Evolutionary conservation across 2,329 filamentous ascomycete species (phyloP).

Genomic region (Dactylellina haptotyla): DNA sequence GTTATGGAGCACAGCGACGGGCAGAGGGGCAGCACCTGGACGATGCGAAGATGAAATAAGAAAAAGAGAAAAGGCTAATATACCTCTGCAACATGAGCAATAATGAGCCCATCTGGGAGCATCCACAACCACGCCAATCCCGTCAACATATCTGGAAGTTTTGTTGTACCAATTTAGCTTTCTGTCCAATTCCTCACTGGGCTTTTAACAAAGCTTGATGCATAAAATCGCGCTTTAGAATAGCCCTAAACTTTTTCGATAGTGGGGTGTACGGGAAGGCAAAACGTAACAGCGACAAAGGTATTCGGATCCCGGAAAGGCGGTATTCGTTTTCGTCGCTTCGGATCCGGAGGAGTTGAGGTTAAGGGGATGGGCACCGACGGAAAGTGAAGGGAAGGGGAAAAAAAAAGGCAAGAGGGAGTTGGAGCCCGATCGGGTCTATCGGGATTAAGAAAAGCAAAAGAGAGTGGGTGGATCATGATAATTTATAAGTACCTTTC

Average conservation of each 20-base stretch:
- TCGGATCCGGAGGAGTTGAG: conserved; percentile 34
- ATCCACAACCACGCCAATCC: conserved; percentile 42
- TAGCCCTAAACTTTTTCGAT: not conserved
- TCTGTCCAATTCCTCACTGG: conserved; percentile 6
- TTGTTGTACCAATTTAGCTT: conserved; percentile 49
- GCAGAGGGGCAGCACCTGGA: no score
- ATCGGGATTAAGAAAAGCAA: conserved; percentile 23
- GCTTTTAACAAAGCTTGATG: conserved; percentile 11
- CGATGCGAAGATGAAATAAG: no score
- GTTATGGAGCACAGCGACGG: no score
- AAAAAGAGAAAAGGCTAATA: not conserved
- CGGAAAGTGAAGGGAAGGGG: not conserved
- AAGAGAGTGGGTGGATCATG: not conserved
- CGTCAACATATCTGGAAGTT: conserved; percentile 49
- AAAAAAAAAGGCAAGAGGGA: conserved; percentile 2
- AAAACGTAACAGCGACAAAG: conserved; percentile 2
- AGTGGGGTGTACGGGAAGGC: not conserved
- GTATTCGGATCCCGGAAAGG: conserved; percentile 26
- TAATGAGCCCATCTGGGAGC: conserved; percentile 53
- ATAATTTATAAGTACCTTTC: conserved; percentile 39
- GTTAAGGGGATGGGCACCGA: not conserved
- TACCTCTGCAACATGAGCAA: conserved; percentile 51
- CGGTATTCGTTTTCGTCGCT: conserved; percentile 37
- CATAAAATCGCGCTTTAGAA: conserved; percentile 26
- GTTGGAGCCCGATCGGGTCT: conserved; percentile 25